These are phyloP conservation scores for Cryomyces minteri DNA, from an alignment of 495 filamentous ascomycete species.

Conservation along the genomic window DNA sequence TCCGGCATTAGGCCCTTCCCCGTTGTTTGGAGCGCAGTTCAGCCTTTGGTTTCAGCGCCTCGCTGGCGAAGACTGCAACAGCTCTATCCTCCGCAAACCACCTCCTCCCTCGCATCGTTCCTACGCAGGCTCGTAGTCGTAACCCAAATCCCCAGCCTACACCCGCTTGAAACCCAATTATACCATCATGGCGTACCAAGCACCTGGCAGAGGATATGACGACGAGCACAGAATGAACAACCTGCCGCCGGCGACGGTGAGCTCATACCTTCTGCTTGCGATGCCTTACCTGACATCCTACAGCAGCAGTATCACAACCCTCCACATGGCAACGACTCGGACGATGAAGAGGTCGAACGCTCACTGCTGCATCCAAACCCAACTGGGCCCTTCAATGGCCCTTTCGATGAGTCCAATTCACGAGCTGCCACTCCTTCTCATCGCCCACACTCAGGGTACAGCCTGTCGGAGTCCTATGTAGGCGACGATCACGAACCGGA, in stretches of 20 bases:
- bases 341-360: slow-evolving; percentile 54
- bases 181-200: slow-evolving; percentile 6
- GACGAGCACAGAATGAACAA: slow-evolving; percentile 50
- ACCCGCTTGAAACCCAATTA: no score
- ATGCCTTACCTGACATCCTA: neutral
- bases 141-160: no score
- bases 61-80: no score
- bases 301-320: slow-evolving; percentile 34
- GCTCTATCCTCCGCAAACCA: no score
- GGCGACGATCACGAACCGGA: slow-evolving; percentile 22
- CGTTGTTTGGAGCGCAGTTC: no score
- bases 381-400: slow-evolving; percentile 34
- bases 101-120: no score
- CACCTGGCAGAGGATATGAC: slow-evolving; percentile 23
- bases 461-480: slow-evolving; percentile 81
- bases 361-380: slow-evolving; percentile 53
- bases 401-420: slow-evolving; percentile 57
- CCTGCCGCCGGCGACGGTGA: slow-evolving; percentile 41
- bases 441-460: slow-evolving; percentile 50
- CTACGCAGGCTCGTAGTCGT: no score
- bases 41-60: no score
- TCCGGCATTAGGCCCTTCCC: no score
- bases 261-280: slow-evolving; percentile 9
- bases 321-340: slow-evolving; percentile 32
- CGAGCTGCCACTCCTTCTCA: slow-evolving; percentile 31